Evolutionary conservation across 1,284 basidiomycete species (phyloP).

Genomic region (Xerocomus amazonicus): DNA sequence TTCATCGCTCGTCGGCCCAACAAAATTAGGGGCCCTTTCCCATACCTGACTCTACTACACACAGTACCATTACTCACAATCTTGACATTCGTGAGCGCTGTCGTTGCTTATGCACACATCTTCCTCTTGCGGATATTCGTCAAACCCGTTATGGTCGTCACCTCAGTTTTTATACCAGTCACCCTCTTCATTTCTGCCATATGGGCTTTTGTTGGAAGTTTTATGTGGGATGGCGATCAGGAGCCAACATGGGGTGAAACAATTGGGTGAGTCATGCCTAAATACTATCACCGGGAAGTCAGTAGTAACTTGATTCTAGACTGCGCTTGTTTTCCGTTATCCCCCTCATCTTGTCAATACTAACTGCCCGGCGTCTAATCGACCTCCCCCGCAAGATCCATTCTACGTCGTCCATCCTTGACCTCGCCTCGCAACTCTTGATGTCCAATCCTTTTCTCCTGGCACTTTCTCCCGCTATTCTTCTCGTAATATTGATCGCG

Average conservation of each 20-base stretch:
- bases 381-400: constrained; percentile 64
- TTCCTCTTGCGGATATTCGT: constrained; percentile 76
- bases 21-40: constrained; percentile 40
- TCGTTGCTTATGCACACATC: constrained; percentile 74
- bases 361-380: constrained; percentile 71
- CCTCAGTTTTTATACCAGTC: constrained; percentile 76
- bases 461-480: constrained; percentile 73
- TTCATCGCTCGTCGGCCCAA: constrained; percentile 46
- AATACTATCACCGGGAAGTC: not conserved
- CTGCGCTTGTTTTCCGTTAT: constrained; percentile 76
- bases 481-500: constrained; percentile 67
- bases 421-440: constrained; percentile 76
- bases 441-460: constrained; percentile 79
- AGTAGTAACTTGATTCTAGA: constrained; percentile 31
- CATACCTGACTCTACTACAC: constrained; percentile 76
- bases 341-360: constrained; percentile 65
- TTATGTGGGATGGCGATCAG: constrained; percentile 72
- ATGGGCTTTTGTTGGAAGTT: constrained; percentile 88
- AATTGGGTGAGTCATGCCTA: constrained; percentile 58
- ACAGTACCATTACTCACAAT: constrained; percentile 83
- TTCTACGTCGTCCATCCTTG: constrained; percentile 73
- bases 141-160: constrained; percentile 77
- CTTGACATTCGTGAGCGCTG: constrained; percentile 69
- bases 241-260: constrained; percentile 78
- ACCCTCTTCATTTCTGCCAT: constrained; percentile 78